Base-by-base conservation (phyloP, 306 rosid genomes). In the Ormosia emarginata region DNA sequence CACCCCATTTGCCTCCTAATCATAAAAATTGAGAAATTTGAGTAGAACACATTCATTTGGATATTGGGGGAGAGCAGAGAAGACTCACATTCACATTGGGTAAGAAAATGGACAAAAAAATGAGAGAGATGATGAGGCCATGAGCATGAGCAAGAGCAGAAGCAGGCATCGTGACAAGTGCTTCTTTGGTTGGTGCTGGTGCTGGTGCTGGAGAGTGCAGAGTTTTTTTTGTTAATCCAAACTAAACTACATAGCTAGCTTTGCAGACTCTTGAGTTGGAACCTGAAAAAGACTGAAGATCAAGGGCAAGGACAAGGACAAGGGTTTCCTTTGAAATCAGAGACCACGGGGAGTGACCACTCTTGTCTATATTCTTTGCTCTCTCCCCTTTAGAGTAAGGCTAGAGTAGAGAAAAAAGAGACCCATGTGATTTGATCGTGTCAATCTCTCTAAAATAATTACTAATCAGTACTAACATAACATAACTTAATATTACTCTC, bases 41-140 rank as follows among this genome's bases (percentile, higher is more conserved):
- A 65, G 74, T 30, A 78, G n/a, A 52, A 32, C 40, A 59, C 5
- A 71, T 46, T 46, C 41, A 17, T 17, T 47, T 47, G 9, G 29
- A 36, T 13, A 39, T 52, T 18, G 6, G 7, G 30, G 40, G 57
- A 13, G 13, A 55, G 44, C 39, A 70, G 78, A 77, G 71, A 70
- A 77, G 44, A 86, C 97, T 88, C 83, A 93, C 97, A 65, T 74
- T 85, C 83, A 73, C 79, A 41, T 46, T 53, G 55, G 86, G 80
- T 69, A 84, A 70, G 79, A 80, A 76, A 87, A 82, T 69, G 73
- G 85, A 84, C 59, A 89, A 37, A 75, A 90, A 36, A 59, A 91
- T 73, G 87, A 93, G 88, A 66, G 87, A 87, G 71, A 86, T 67
- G 79, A 75, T 56, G 81, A 89, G 87, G 81, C 85, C 89, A 82